Evolutionary conservation across 805 yeast species (phyloP).

Genomic region (Saturnispora kantuleensis): DNA sequence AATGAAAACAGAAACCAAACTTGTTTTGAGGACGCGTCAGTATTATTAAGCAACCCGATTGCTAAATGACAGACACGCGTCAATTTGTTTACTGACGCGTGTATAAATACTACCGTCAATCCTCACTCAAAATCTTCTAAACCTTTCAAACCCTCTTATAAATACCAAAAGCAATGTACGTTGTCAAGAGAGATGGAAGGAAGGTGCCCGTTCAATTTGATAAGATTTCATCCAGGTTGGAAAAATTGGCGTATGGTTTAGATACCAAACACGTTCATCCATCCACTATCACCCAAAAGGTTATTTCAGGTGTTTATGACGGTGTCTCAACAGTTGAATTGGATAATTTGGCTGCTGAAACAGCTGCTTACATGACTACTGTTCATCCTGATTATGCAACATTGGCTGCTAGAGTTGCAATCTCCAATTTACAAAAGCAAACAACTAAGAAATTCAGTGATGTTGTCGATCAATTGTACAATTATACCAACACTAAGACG

Average conservation of each 20-base stretch:
- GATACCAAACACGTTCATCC: conserved; percentile 91
- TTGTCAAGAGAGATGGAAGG: conserved; percentile 86
- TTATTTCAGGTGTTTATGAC: conserved; percentile 91
- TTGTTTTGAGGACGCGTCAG: background rate
- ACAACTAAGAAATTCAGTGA: conserved; percentile 79
- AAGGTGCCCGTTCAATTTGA: conserved; percentile 92
- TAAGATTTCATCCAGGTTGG: conserved; percentile 91
- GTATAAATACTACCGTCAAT: conserved; percentile 5
- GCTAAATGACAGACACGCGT: conserved; percentile 6
- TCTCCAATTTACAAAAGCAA: conserved; percentile 89
- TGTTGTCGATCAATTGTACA: conserved; percentile 63
- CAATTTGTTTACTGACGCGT: conserved; percentile 5
- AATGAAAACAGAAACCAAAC: background rate
- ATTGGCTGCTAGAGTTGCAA: conserved; percentile 91
- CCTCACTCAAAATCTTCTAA: background rate
- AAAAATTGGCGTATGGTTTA: conserved; percentile 89
- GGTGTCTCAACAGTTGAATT: conserved; percentile 92
- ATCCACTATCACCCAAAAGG: conserved; percentile 90
- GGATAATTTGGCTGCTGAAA: conserved; percentile 80
- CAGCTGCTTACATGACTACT: conserved; percentile 96
- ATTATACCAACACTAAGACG: conserved; percentile 74
- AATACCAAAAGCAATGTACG: conserved; percentile 46
- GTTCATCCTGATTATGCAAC: conserved; percentile 96
- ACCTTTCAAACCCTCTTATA: background rate
- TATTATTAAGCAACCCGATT: background rate